A percentile compares a stretch with the other conserved stretches of the same genome.
Evolutionary conservation across 1,284 basidiomycete genomes (phyloP).

Genomic region (Lentinula novae-zelandiae): DNA sequence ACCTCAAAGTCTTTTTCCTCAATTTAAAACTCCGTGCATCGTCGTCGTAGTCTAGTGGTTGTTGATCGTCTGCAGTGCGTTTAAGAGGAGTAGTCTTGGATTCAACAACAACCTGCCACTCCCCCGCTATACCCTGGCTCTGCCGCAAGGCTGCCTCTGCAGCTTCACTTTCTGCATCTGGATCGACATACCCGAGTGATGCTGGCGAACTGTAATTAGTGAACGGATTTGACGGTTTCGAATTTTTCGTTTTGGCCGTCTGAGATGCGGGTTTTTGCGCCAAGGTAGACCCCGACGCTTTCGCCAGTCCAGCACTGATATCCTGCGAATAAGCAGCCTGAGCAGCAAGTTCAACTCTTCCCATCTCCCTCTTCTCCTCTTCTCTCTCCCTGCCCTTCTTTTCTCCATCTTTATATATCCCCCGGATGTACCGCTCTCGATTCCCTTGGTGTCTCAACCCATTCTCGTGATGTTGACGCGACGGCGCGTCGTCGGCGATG

Average conservation of each 20-base stretch:
- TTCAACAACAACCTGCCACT: conserved; percentile 81
- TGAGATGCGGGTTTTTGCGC: conserved; percentile 27
- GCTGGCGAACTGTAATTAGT: conserved; percentile 86
- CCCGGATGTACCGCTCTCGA: conserved; percentile 86
- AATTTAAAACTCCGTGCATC: conserved; percentile 64
- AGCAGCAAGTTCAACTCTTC: conserved; percentile 78
- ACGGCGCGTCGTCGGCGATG: conserved; percentile 92
- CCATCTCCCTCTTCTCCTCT: conserved; percentile 86
- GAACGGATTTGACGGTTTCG: conserved; percentile 66
- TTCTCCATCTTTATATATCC: conserved; percentile 92
- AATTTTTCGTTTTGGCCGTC: conserved; percentile 43
- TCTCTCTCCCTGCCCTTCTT: conserved; percentile 83
- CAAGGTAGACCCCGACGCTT: conserved; percentile 31
- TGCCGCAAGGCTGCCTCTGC: conserved; percentile 57
- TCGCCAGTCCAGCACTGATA: conserved; percentile 63
- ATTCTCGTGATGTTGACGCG: conserved; percentile 88
- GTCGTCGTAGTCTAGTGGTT: conserved; percentile 28
- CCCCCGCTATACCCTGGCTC: conserved; percentile 73
- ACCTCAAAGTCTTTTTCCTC: conserved; percentile 49
- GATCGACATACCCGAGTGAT: conserved; percentile 76
- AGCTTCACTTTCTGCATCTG: conserved; percentile 57
- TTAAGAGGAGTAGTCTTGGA: conserved; percentile 22
- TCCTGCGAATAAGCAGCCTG: conserved; percentile 73
- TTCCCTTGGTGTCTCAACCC: conserved; percentile 94
- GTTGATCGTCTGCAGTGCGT: conserved; percentile 37